These are phyloP conservation scores for Microbotryomycetes sp. DNA, from an alignment of 1,284 basidiomycete genomes.

Conservation along the genomic window DNA sequence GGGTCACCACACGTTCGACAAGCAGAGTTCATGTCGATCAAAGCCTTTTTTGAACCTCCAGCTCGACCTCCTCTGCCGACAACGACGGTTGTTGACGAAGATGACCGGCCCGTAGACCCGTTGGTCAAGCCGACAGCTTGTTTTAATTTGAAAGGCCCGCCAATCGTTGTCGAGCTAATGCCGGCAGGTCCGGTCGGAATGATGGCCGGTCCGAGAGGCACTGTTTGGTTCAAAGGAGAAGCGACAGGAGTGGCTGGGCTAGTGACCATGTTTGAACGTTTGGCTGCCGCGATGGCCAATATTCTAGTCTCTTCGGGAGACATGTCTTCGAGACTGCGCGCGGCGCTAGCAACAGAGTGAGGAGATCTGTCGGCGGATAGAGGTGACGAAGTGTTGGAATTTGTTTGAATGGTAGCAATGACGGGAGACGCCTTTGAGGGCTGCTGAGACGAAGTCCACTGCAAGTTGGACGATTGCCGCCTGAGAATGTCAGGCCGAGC, in stretches of 20 bases:
- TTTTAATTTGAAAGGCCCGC: not conserved
- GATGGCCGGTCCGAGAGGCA: not conserved
- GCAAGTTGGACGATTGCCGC: not conserved
- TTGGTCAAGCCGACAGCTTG: not conserved
- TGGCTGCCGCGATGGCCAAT: not conserved
- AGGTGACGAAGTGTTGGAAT: not conserved
- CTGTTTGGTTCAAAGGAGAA: not conserved
- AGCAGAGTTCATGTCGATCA: not conserved
- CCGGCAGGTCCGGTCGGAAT: not conserved
- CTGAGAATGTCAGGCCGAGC: not conserved
- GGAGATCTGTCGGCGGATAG: not conserved
- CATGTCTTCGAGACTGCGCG: not conserved
- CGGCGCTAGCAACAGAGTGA: not conserved
- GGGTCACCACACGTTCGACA: slow-evolving; percentile 5
- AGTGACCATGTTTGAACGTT: not conserved
- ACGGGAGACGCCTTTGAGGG: no score
- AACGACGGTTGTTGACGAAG: not conserved
- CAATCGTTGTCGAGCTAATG: not conserved
- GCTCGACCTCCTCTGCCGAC: not conserved
- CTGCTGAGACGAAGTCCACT: not conserved
- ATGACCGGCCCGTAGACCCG: not conserved
- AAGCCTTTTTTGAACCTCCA: not conserved
- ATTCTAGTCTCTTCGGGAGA: not conserved
- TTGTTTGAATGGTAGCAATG: not conserved
- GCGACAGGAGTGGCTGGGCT: not conserved